These are phyloP conservation scores for Antarctomyces pellizariae DNA, from an alignment of 495 filamentous ascomycete species.

Conservation along the genomic window DNA sequence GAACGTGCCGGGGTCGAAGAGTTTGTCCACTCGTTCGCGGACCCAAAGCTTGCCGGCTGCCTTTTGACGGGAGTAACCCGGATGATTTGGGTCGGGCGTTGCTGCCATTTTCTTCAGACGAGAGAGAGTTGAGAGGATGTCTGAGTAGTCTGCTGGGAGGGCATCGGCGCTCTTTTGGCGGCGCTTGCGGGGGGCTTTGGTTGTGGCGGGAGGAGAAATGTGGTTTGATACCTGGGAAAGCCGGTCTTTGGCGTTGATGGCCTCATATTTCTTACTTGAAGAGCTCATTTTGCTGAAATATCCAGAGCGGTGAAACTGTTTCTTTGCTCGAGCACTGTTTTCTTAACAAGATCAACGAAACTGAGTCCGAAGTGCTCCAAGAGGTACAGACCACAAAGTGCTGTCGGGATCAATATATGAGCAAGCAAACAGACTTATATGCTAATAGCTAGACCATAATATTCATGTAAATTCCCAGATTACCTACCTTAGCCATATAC, in stretches of 20 bases:
- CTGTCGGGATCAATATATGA: too few species aligned
- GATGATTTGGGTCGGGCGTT: conserved; percentile 25
- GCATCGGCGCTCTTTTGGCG: conserved; percentile 9
- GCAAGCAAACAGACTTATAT: too few species aligned
- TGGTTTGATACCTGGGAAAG: conserved; percentile 11
- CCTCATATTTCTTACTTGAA: too few species aligned
- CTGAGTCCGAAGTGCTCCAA: too few species aligned
- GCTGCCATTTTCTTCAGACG: conserved; percentile 24
- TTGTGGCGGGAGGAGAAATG: conserved; percentile 8
- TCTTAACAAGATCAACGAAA: too few species aligned
- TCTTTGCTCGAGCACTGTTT: too few species aligned
- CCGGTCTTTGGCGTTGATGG: conserved; percentile 4
- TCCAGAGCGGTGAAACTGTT: too few species aligned
- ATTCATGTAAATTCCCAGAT: too few species aligned
- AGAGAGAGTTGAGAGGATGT: conserved; percentile 29
- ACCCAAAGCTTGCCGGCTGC: conserved; percentile 44
- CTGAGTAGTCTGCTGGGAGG: conserved; percentile 34
- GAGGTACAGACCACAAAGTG: too few species aligned
- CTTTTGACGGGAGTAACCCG: conserved; percentile 34
- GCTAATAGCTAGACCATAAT: too few species aligned
- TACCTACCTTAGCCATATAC: too few species aligned
- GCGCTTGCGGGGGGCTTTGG: conserved; percentile 5
- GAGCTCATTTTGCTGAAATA: too few species aligned
- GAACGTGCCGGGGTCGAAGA: conserved; percentile 29
- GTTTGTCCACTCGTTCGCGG: conserved; percentile 29